Conservation (phyloP, 1,284 basidiomycete genomes). For the Paramarasmius palmivorus region DNA sequence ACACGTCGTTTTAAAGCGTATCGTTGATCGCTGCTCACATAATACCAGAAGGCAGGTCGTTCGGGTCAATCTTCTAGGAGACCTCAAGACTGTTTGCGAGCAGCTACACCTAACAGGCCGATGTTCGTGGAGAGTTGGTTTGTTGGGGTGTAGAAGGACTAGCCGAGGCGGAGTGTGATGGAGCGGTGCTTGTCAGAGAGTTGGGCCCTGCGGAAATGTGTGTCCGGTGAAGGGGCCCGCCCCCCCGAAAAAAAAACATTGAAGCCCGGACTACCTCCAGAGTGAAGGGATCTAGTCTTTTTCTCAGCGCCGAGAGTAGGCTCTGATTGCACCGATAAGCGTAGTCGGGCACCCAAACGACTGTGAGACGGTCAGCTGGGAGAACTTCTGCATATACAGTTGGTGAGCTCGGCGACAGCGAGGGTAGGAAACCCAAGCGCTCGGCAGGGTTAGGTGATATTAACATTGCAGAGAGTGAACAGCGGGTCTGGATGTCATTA, state of each 20-base stretch:
- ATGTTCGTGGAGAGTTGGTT: conserved; percentile 77
- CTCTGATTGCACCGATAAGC: conserved; percentile 30
- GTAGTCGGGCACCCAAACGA: conserved; percentile 58
- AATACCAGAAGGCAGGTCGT: conserved; percentile 87
- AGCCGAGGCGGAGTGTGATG: conserved; percentile 73
- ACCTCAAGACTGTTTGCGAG: conserved; percentile 86
- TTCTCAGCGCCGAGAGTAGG: conserved; percentile 38
- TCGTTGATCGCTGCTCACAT: conserved; percentile 83
- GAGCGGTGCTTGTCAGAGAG: conserved; percentile 88
- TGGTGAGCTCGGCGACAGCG: conserved; percentile 22
- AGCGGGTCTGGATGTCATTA: conserved; percentile 14
- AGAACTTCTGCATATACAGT: conserved; percentile 51
- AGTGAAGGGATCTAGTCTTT: conserved; percentile 18
- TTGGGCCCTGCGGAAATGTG: conserved; percentile 82
- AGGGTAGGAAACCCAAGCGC: conserved; percentile 29
- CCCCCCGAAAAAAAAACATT: no score
- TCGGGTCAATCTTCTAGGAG: conserved; percentile 85
- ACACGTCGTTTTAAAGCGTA: conserved; percentile 82
- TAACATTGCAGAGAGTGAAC: conserved; percentile 40
- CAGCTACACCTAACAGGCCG: conserved; percentile 83
- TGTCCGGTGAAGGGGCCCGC: conserved; percentile 70
- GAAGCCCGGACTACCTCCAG: conserved; percentile 43
- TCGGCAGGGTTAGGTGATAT: conserved; percentile 53
- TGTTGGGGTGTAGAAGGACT: conserved; percentile 79
- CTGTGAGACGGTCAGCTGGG: conserved; percentile 67